Evolutionary conservation across 805 yeast genomes (phyloP).

Genomic region (Wickerhamiella dianesei): DNA sequence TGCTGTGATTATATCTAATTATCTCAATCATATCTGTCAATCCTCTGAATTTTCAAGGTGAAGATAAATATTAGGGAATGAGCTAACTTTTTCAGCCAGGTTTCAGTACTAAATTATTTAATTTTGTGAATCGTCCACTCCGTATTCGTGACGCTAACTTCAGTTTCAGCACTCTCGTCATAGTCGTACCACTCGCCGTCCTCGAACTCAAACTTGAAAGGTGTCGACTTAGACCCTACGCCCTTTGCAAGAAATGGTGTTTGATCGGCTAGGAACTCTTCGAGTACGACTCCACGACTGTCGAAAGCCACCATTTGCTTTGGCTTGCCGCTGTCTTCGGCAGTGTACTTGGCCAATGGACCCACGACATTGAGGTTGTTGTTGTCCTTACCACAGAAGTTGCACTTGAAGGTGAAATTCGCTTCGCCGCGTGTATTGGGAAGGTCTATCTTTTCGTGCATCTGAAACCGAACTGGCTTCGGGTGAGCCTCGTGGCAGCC

Average conservation of each 20-base stretch:
- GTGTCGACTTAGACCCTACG: slow-evolving; percentile 34
- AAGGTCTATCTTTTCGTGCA: slow-evolving; percentile 36
- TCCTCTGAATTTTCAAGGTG: slow-evolving; percentile 18
- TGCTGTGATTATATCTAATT: slow-evolving; percentile 16
- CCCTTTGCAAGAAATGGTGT: slow-evolving; percentile 29
- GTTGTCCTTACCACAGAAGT: slow-evolving; percentile 38
- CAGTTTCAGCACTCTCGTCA: slow-evolving; percentile 69
- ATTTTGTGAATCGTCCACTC: slow-evolving; percentile 43
- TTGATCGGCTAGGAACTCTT: slow-evolving; percentile 46
- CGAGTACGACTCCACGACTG: slow-evolving; percentile 69
- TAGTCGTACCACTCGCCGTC: slow-evolving; percentile 93
- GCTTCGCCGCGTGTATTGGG: slow-evolving; percentile 71
- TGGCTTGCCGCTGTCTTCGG: slow-evolving; percentile 32
- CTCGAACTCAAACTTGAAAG: slow-evolving; percentile 50
- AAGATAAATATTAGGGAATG: neutral
- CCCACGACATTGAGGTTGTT: slow-evolving; percentile 21
- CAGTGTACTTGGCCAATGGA: slow-evolving; percentile 21
- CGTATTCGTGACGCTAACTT: slow-evolving; percentile 70
- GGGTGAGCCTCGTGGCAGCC: slow-evolving; percentile 67
- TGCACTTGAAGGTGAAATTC: slow-evolving; percentile 65
- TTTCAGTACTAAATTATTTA: slow-evolving; percentile 9
- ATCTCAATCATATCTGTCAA: slow-evolving; percentile 19
- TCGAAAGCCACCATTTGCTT: slow-evolving; percentile 54
- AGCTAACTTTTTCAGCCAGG: neutral
- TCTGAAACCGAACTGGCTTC: slow-evolving; percentile 54